Conservation (phyloP, 2,329 filamentous ascomycete genomes). For the Uncinocarpus reesii region DNA sequence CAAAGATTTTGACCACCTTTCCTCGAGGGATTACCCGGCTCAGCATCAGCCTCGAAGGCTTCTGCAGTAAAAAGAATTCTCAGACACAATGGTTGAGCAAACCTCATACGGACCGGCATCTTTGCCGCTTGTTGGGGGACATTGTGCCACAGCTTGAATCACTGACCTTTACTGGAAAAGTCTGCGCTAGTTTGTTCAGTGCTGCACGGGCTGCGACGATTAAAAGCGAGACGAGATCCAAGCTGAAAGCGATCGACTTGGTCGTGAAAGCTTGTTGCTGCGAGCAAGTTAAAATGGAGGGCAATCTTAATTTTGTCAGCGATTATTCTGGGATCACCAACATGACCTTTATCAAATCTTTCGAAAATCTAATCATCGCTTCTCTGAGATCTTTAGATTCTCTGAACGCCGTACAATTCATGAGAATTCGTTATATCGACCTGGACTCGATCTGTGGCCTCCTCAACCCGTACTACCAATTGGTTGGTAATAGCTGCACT, state of each 20-base stretch:
- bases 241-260: slow-evolving; percentile 57
- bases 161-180: slow-evolving; percentile 60
- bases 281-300: slow-evolving; percentile 20
- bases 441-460: slow-evolving; percentile 61
- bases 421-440: slow-evolving; percentile 66
- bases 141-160: slow-evolving; percentile 55
- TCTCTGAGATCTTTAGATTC: slow-evolving; percentile 51
- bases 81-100: slow-evolving; percentile 42
- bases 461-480: slow-evolving; percentile 61
- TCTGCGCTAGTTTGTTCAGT: slow-evolving; percentile 61
- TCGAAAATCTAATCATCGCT: slow-evolving; percentile 57
- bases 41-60: slow-evolving; percentile 60
- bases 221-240: slow-evolving; percentile 34
- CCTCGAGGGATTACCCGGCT: slow-evolving; percentile 52
- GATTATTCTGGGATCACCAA: slow-evolving; percentile 63
- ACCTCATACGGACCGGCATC: slow-evolving; percentile 48
- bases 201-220: slow-evolving; percentile 44
- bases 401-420: slow-evolving; percentile 50
- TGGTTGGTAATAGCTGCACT: slow-evolving; percentile 51
- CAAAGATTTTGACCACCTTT: slow-evolving; percentile 50
- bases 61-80: slow-evolving; percentile 54
- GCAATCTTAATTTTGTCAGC: slow-evolving; percentile 37
- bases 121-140: slow-evolving; percentile 54
- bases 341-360: slow-evolving; percentile 59
- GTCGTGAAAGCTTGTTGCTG: slow-evolving; percentile 67